These are phyloP conservation scores for Thyridium curvatum DNA, from an alignment of 2,329 filamentous ascomycete genomes.

Conservation along the genomic window DNA sequence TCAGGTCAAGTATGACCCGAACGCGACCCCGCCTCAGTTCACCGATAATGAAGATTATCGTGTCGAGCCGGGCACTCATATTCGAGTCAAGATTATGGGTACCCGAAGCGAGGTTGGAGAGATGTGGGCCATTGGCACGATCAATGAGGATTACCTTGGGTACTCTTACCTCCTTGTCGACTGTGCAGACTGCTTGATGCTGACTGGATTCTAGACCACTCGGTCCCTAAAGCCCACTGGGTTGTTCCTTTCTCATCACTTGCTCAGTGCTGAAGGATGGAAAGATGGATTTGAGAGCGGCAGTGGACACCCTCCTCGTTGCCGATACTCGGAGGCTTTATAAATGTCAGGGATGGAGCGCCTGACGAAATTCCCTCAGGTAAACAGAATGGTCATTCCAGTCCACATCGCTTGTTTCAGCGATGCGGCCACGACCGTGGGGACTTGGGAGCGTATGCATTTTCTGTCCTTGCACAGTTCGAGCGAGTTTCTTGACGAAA, in stretches of 20 bases:
- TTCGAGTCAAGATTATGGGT: constrained; percentile 91
- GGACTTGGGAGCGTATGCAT: too few relatives aligned
- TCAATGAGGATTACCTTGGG: constrained; percentile 78
- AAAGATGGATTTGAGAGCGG: not conserved
- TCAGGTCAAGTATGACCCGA: constrained; percentile 90
- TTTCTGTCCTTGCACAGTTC: too few relatives aligned
- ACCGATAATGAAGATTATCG: constrained; percentile 92
- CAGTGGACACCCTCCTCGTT: too few relatives aligned
- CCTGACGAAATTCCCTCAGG: too few relatives aligned
- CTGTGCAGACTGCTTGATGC: constrained; percentile 2
- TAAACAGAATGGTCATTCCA: too few relatives aligned
- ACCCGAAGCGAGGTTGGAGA: constrained; percentile 87
- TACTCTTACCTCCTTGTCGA: constrained; percentile 24
- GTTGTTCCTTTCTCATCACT: not conserved
- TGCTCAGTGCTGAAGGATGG: not conserved
- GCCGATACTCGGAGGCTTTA: too few relatives aligned
- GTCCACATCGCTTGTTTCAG: too few relatives aligned
- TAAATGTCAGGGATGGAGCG: too few relatives aligned
- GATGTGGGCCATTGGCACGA: constrained; percentile 96
- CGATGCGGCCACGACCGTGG: too few relatives aligned
- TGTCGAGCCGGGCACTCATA: constrained; percentile 88
- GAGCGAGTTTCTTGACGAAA: too few relatives aligned
- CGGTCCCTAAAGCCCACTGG: constrained; percentile 12
- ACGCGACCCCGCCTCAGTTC: constrained; percentile 93
- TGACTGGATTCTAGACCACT: constrained; percentile 3